Conservation (phyloP, 2,329 filamentous ascomycete species). For the Dactylellina haptotyla region DNA sequence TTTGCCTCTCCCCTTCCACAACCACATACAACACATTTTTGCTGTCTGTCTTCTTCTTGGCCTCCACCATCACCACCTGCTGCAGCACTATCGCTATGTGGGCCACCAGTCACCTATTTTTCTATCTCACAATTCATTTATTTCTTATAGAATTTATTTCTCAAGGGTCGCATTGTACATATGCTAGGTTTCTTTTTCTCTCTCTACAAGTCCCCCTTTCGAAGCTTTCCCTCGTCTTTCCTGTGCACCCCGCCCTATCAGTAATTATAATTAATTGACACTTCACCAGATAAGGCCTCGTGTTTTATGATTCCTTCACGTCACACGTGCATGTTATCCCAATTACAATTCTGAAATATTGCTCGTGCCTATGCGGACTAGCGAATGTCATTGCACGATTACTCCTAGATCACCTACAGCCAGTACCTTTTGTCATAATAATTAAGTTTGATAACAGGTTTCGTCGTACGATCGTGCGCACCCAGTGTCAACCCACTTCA, state of each 20-base stretch:
- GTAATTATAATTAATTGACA: slow-evolving; percentile 20
- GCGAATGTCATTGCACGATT: no score
- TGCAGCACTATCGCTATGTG: not conserved
- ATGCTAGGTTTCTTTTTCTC: not conserved
- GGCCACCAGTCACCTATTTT: not conserved
- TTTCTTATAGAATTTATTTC: not conserved
- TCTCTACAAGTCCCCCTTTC: no score
- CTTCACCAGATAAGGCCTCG: slow-evolving; percentile 19
- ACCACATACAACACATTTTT: slow-evolving; percentile 49
- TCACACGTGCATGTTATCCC: not conserved
- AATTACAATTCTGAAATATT: not conserved
- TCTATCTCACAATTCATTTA: not conserved
- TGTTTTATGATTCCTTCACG: not conserved
- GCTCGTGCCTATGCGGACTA: not conserved
- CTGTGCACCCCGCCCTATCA: not conserved
- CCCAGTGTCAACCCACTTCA: no score
- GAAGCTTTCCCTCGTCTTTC: not conserved
- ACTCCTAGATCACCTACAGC: no score
- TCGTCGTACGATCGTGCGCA: no score
- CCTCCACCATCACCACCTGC: not conserved
- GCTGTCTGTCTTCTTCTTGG: no score
- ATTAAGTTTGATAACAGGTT: no score
- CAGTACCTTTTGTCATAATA: no score
- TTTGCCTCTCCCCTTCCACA: no score
- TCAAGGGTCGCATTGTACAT: not conserved